phyloP scores from a whole-genome alignment of 495 filamentous ascomycete genomes.

The Aspergillus asperescens region DNA sequence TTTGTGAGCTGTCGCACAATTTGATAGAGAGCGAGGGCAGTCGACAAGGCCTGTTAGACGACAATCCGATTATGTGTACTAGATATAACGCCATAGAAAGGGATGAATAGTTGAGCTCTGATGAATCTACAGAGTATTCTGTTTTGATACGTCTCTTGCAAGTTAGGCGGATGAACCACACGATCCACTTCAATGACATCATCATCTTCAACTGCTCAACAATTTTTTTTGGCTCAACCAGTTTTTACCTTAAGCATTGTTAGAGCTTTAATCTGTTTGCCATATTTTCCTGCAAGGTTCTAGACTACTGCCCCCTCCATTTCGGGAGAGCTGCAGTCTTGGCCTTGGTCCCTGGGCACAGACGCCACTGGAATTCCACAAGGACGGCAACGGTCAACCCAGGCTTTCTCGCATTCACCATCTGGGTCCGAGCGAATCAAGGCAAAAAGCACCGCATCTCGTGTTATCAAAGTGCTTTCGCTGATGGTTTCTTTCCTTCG shows the following conservation, averaged over 20 bases:
- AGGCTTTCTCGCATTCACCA: neutral
- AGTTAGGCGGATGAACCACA: neutral
- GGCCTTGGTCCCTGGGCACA: neutral
- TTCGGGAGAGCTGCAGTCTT: slow-evolving; percentile 4
- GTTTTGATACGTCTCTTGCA: neutral
- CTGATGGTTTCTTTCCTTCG: neutral
- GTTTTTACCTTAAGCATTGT: neutral
- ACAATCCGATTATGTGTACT: neutral
- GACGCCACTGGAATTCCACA: slow-evolving; percentile 1
- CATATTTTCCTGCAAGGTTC: neutral
- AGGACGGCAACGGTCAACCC: neutral
- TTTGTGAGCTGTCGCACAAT: neutral
- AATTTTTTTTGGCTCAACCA: neutral
- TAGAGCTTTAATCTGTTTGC: neutral
- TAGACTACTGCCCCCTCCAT: slow-evolving; percentile 7
- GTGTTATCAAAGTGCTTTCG: neutral
- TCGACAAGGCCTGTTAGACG: neutral
- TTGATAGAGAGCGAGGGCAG: neutral
- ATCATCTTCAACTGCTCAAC: neutral
- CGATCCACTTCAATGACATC: neutral
- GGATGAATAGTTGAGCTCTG: neutral
- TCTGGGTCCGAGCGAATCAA: neutral
- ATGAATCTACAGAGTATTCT: too few species aligned
- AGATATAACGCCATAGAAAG: neutral
- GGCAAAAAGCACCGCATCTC: neutral